Evolutionary conservation across 2,329 filamentous ascomycete species (phyloP), one percentile per base, ranked within the genome.

Genomic region (Penicillium sp.): DNA sequence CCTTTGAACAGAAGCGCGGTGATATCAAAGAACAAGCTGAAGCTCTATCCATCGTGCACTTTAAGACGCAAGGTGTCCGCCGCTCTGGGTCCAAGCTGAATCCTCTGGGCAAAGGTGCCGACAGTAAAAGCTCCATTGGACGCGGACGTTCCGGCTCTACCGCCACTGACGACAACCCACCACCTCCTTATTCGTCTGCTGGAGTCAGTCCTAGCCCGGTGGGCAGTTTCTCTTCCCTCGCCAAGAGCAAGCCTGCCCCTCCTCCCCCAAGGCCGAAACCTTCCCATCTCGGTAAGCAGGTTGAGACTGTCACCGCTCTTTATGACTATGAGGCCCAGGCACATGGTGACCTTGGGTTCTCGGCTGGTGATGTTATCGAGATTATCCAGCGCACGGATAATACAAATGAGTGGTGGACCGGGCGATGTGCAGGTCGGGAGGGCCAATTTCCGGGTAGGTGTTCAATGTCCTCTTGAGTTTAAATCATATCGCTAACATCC

Each of bases 251-350:
- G 67, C 78, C 79, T 38, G 80, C 83, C 35, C 81, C 81, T 49
- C 84, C 84, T 51, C 89, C 91, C 61, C 90, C 92, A 1, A 94
- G 85, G 68, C 81, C 89, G n/a, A 90, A 96, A 78, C 91, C 92
- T 2, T 86, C 82, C 42, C 81, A 85, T 51, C 78, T 97, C 43
- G 87, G 81, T 61, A 43, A 81, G 14, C 84, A 88, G 0, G 82
- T 83, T 0, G 92, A 97, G 73, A 92, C 84, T 0, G 91, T 89
- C 32, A 97, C 91, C 2, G 94, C 94, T 7, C 76, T 99, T 58
- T 99, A 97, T 74, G 94, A 97, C 69, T 99, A 96, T 68, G 90
- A 96, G 58, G 94, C 94, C 6, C 92, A 97, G 71, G 92, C 93
- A 1, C 91, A 96, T 60, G 92, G 92, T 3, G 94, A 99, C 70